Evolutionary conservation across 148 eudicot species (phyloP), one percentile per base, ranked within the genome.

Genomic region (Limonium bicolor): DNA sequence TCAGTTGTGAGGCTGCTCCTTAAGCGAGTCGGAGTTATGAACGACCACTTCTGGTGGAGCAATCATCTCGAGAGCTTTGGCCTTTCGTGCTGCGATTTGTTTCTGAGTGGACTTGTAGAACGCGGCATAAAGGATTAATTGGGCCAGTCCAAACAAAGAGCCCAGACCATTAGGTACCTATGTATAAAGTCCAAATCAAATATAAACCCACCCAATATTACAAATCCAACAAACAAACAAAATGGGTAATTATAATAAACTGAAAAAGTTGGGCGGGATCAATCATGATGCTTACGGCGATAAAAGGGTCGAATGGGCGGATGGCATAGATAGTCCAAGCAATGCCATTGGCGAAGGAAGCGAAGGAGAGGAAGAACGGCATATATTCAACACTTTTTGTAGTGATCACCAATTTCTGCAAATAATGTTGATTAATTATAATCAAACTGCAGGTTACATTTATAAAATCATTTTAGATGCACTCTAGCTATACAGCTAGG

Each of bases 321-420:
- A 82, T 56, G 10, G 96, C 94, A 36, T 79, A 87, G 37, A 70
- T 33, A 4, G 78, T 69, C 96, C 96, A 87, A 30, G 80, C 67
- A 49, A 83, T 45, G 37, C 83, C 83, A 39, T 87, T 87, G 0
- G 74, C 80, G 51, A 79, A 72, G 12, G 90, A 74, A 63, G 77
- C 79, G 12, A 83, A 24, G 9, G 90, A 82, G 5, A 87, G 58
- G 41, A 47, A 66, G 41, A 87, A 61, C 4, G 96, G 94, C 96
- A 87, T 87, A 59, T 66, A 87, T 64, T 82, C 96, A 46, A 87
- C 90, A 36, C 96, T 87, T 56, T 56, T 87, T 20, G 90, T 79
- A 5, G 61, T 63, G 7, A 87, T 83, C 80, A 87, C 94, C 70
- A 79, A 29, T 63, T 63, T 87, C 96, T 87, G 78, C 77, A 42